Evolutionary conservation across 345 rosid genomes (phyloP).

Genomic region (Moringa oleifera): DNA sequence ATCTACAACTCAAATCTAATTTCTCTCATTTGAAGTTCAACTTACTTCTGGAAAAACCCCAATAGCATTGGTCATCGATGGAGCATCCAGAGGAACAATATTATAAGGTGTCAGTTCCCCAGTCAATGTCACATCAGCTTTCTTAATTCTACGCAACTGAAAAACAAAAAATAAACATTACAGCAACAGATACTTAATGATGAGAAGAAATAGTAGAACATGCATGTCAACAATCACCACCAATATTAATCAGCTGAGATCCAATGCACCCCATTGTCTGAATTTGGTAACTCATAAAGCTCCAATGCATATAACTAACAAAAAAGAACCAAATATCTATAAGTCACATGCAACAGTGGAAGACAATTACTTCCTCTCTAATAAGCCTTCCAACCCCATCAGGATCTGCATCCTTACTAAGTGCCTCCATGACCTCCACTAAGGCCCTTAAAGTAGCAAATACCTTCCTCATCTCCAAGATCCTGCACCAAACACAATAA

Average conservation of each 20-base stretch:
- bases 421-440: slow-evolving; percentile 83
- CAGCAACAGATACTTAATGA: background rate
- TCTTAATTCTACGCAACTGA: slow-evolving; percentile 70
- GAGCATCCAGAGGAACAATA: slow-evolving; percentile 88
- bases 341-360: slow-evolving; percentile 4
- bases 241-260: background rate
- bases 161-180: slow-evolving; percentile 21
- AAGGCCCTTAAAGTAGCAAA: slow-evolving; percentile 84
- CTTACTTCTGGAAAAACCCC: slow-evolving; percentile 90
- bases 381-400: slow-evolving; percentile 78
- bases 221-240: background rate
- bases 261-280: background rate
- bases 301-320: background rate
- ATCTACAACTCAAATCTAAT: background rate
- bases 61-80: slow-evolving; percentile 76
- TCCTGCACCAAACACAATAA: slow-evolving; percentile 18
- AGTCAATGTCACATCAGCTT: slow-evolving; percentile 49
- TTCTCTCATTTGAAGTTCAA: slow-evolving; percentile 16
- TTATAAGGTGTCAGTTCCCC: slow-evolving; percentile 88
- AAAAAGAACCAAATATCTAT: background rate
- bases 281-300: too few species aligned
- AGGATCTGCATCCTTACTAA: slow-evolving; percentile 86
- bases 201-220: background rate
- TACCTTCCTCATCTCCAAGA: slow-evolving; percentile 69
- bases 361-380: slow-evolving; percentile 68